Evolutionary conservation across 2,329 filamentous ascomycete genomes (phyloP).

Genomic region (Aureobasidium namibiae): DNA sequence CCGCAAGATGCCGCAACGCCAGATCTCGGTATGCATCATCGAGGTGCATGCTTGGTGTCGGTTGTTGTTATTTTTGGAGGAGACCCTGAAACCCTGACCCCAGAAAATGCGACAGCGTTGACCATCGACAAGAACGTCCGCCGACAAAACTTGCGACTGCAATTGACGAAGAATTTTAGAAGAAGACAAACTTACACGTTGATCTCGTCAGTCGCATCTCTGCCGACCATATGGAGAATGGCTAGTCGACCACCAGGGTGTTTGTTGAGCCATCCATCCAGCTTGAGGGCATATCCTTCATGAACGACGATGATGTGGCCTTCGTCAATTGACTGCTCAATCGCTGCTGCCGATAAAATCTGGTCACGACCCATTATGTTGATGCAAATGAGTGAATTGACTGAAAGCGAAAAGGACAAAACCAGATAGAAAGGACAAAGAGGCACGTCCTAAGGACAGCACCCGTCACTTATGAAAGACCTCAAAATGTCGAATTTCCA

Average conservation of each 20-base stretch:
- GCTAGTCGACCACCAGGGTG: constrained; percentile 54
- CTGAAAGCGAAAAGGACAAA: neutral
- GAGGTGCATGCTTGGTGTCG: neutral
- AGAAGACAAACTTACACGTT: constrained; percentile 45
- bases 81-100: constrained; percentile 7
- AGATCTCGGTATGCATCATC: neutral
- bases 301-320: constrained; percentile 50
- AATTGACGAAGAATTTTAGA: constrained; percentile 37
- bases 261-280: constrained; percentile 50
- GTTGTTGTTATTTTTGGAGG: neutral
- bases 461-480: neutral
- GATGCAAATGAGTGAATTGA: neutral
- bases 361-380: neutral
- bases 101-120: constrained; percentile 1
- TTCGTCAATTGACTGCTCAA: constrained; percentile 22
- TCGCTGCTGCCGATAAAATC: neutral
- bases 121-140: neutral
- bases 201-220: constrained; percentile 53
- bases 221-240: constrained; percentile 64
- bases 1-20: neutral
- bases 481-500: neutral
- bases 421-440: neutral
- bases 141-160: neutral
- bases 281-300: constrained; percentile 46
- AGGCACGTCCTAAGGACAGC: neutral